A percentile compares a stretch with the other conserved stretches of the same genome.
Conservation (phyloP, 31 red algal species). For the Asparagopsis taxiformis region DNA sequence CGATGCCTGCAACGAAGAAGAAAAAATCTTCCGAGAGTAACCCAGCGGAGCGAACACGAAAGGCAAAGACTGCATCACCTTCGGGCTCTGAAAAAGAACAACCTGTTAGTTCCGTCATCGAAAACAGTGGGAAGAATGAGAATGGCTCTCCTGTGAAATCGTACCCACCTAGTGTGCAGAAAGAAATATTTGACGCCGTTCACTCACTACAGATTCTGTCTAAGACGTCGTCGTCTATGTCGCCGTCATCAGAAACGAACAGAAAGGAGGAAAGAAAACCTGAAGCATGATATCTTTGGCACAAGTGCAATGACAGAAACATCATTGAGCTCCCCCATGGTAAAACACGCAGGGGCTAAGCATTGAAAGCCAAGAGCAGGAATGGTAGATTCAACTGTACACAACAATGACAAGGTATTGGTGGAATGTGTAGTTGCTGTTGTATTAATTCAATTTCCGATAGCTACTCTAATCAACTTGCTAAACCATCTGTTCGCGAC, state of each 20-base stretch:
- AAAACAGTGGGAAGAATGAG: conserved; percentile 14
- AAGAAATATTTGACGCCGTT: conserved; percentile 68
- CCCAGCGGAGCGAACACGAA: not conserved
- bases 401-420: too few species aligned
- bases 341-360: too few species aligned
- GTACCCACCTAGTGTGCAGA: conserved; percentile 50
- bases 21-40: not conserved
- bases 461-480: too few species aligned
- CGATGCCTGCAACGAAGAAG: not conserved
- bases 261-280: not conserved
- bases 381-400: too few species aligned
- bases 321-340: too few species aligned
- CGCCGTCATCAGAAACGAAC: conserved; percentile 14
- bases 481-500: too few species aligned
- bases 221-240: conserved; percentile 33
- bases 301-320: too few species aligned
- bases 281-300: not conserved
- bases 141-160: conserved; percentile 30
- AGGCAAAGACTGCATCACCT: conserved; percentile 13
- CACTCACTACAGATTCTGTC: conserved; percentile 62
- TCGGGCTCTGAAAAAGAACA: not conserved
- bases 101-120: not conserved
- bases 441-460: too few species aligned
- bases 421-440: too few species aligned
- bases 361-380: too few species aligned